Evolutionary conservation across 1,139 yeast species (phyloP), one percentile per base, ranked within the genome.

Genomic region (Saccharomyces hybrid): DNA sequence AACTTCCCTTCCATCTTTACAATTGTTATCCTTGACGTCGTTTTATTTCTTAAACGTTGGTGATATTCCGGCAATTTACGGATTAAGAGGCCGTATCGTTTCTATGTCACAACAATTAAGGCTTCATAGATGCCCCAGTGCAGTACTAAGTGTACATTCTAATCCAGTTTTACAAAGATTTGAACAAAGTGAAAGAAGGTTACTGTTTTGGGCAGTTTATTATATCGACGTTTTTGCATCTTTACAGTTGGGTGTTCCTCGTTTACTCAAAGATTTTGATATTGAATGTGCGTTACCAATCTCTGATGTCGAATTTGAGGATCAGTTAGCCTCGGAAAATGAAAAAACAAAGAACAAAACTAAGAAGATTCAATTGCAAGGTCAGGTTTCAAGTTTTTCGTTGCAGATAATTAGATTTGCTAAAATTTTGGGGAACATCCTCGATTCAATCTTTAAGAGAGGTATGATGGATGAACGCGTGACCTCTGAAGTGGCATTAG

Each of bases 81-180:
- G 84, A 56, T 75, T 86, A 48, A 76, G 96, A 58, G 91, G 93
- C 48, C 75, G 85, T 62, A 84, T 86, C 5, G 82, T 86, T 5
- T 83, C 90, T 28, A 86, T 88, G 91, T 86, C 93, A 2, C 96
- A 88, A 64, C 95, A 90, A 62, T 73, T 90, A 53, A 81, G 97
- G 62, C 75, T 90, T 52, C 96, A 89, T 67, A 78, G 96, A 60
- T 86, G 96, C 70, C 96, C 96, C 11, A 86, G 90, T 13, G 91
- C 95, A 0, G 91, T 89, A 5, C 71, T 86, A 52, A 79, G 81
- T 2, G 75, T 50, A 13, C 50, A 76, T 14, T 76, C 74, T 51
- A 83, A 85, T 5, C 79, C 82, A 7, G 79, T 79, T 52, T 81
- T 82, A 48, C 77, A 81, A 4, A 76, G 77, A 56, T 72, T 81